A percentile compares a stretch with the other conserved stretches of the same genome.
These are phyloP conservation scores for Aspergillus vadensis DNA, from an alignment of 2,329 filamentous ascomycete species.

Conservation along the genomic window DNA sequence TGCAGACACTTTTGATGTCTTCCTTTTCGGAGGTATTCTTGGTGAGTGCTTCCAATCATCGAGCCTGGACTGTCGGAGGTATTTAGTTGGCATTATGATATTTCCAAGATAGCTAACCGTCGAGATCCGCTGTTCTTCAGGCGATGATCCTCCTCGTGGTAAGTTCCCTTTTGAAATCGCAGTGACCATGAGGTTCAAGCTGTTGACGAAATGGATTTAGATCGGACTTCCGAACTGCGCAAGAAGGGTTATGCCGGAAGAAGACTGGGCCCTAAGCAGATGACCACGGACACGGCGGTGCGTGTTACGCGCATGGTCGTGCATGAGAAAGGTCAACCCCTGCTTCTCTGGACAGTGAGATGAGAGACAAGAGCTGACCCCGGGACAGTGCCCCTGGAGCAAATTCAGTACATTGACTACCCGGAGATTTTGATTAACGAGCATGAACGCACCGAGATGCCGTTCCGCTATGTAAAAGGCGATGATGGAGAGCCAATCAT, in stretches of 20 bases:
- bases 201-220: slow-evolving; percentile 65
- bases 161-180: slow-evolving; percentile 34
- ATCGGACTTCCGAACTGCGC: slow-evolving; percentile 91
- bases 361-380: slow-evolving; percentile 13
- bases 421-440: slow-evolving; percentile 88
- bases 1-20: slow-evolving; percentile 79
- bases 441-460: slow-evolving; percentile 95
- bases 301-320: slow-evolving; percentile 88
- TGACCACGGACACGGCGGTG: slow-evolving; percentile 98
- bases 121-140: slow-evolving; percentile 47
- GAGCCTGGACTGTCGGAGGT: neutral
- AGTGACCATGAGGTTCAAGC: neutral
- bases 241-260: slow-evolving; percentile 90
- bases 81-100: neutral
- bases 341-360: neutral
- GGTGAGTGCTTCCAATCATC: slow-evolving; percentile 55
- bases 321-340: slow-evolving; percentile 69
- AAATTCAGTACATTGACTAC: slow-evolving; percentile 81
- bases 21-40: slow-evolving; percentile 93
- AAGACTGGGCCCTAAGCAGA: slow-evolving; percentile 86
- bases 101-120: slow-evolving; percentile 7
- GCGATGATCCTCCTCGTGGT: slow-evolving; percentile 93
- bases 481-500: slow-evolving; percentile 79
- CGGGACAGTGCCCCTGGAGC: slow-evolving; percentile 67
- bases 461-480: slow-evolving; percentile 88